These are phyloP conservation scores for Mallotus japonicus DNA, from an alignment of 441 rosid genomes.

Conservation along the genomic window DNA sequence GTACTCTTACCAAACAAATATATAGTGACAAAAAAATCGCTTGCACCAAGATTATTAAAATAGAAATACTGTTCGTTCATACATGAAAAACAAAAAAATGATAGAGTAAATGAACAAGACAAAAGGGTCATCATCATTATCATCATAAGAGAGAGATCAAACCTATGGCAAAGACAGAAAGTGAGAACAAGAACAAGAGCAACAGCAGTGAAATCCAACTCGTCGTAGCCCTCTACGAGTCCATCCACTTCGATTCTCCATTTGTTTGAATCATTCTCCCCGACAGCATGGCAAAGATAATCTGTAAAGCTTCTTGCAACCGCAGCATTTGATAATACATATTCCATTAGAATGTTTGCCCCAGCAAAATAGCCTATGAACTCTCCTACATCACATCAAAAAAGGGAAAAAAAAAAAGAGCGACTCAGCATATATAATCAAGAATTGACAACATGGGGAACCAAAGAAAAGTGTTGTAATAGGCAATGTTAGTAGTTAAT, in stretches of 20 bases:
- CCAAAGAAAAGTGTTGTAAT: background rate
- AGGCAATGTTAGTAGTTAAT: background rate
- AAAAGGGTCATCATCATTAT: too few species aligned
- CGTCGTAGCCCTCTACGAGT: constrained; percentile 56
- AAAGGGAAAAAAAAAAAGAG: constrained; percentile 4
- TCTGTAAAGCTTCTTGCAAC: constrained; percentile 88
- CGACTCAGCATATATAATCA: background rate
- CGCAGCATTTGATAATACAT: constrained; percentile 87
- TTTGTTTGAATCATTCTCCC: constrained; percentile 44
- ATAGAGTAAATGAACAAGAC: background rate
- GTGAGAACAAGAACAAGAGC: constrained; percentile 83
- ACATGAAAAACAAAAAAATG: background rate
- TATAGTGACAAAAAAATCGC: constrained; percentile 3
- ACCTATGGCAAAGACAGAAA: constrained; percentile 84
- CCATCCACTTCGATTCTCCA: constrained; percentile 79
- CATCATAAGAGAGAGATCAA: constrained; percentile 9
- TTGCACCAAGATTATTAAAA: constrained; percentile 8
- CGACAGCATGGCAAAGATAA: constrained; percentile 68
- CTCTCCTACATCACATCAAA: constrained; percentile 49
- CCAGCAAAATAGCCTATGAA: constrained; percentile 89
- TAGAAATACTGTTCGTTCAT: background rate
- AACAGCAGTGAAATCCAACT: constrained; percentile 82
- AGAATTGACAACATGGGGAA: background rate
- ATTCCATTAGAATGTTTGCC: constrained; percentile 82
- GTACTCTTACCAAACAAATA: background rate